phyloP scores from a whole-genome alignment of 257 asterid genomes.

The Salvia hispanica region DNA sequence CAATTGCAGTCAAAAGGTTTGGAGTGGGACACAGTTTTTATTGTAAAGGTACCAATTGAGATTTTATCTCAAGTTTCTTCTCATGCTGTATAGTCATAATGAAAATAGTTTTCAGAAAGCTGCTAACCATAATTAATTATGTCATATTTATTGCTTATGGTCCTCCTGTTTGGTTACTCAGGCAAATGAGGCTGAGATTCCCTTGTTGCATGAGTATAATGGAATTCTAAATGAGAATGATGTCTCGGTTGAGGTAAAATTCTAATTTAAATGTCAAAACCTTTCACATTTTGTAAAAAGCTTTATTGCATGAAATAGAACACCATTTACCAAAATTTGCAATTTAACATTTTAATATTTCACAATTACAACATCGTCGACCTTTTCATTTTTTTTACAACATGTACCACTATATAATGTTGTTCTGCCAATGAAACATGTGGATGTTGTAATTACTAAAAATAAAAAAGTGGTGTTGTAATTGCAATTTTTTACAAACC shows the following conservation, averaged over 20 bases:
- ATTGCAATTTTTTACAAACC: no score
- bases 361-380: no score
- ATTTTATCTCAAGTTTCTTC: constrained; percentile 17
- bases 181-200: constrained; percentile 96
- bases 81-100: constrained; percentile 20
- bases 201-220: constrained; percentile 80
- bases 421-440: no score
- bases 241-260: constrained; percentile 69
- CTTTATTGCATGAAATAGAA: no score
- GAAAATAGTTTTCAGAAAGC: constrained; percentile 21
- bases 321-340: no score
- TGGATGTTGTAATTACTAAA: no score
- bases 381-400: no score
- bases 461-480: no score
- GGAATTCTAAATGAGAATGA: constrained; percentile 65
- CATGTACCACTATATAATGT: no score
- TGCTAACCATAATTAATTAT: constrained; percentile 19
- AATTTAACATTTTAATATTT: no score
- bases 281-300: background rate
- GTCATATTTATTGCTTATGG: constrained; percentile 19
- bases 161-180: constrained; percentile 43
- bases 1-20: constrained; percentile 84
- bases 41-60: constrained; percentile 73
- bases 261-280: constrained; percentile 24
- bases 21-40: constrained; percentile 98